Evolutionary conservation across 495 filamentous ascomycete genomes (phyloP), one percentile per base, ranked within the genome.

Genomic region (Sabuloglossum arenarium): DNA sequence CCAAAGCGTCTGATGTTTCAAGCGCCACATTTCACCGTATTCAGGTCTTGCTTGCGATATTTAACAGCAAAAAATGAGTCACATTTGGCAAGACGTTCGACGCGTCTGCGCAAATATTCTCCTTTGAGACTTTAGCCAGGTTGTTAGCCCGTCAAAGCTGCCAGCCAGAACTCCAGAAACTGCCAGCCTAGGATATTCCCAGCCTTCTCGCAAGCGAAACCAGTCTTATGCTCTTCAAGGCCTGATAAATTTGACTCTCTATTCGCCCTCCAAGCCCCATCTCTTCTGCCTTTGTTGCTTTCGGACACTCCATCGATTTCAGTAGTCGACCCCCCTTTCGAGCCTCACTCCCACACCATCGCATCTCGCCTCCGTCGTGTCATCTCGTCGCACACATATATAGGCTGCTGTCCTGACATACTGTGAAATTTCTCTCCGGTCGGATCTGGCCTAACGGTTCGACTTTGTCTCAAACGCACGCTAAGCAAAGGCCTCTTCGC

Each of bases 181-280:
- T n/a, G n/a, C n/a, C n/a, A 6, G 34, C 11, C 34, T n/a, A 39
- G 34, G 34, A 39, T 39, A 39, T 39, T 23, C 39, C 39, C 39
- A 43, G 39, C 39, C 16, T 39, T 39, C 45, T 28, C 47, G 47
- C 47, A 51, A 51, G 47, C 47, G 47, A 51, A 51, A 27, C 47
- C 47, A 51, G 24, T 51, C 24, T 30, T 11, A 28, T 4, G 9
- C 8, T 27, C 16, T 1, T 27, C 11, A 23, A 51, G 24, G 1
- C 47, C 23, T 4, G 8, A 3, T 6, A 51, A 30, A 30, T 51
- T 19, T 30, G 9, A 19, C 25, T 14, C 28, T 3, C 16, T 16
- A 51, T 51, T 51, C 47, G 47, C 47, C 28, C 47, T 5, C 28
- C 1, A 51, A 19, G 24, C 21, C 47, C 28, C 23, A 28, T 29